A percentile compares a stretch with the other conserved stretches of the same genome.
These are phyloP conservation scores for Rhizopogon vesiculosus DNA, from an alignment of 768 basidiomycete species.

Conservation along the genomic window DNA sequence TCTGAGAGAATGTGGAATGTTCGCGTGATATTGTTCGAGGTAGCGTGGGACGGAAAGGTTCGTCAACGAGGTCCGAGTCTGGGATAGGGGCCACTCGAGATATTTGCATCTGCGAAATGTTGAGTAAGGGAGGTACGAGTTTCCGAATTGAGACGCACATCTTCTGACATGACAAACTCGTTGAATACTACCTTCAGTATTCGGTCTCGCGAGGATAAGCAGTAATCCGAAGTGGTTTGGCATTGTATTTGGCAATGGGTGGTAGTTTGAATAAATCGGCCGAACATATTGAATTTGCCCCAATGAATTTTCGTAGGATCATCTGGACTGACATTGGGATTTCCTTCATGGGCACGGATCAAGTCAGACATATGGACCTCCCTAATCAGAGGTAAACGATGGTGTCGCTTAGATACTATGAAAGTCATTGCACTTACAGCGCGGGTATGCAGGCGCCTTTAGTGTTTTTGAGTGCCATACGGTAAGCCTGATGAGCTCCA, in stretches of 20 bases:
- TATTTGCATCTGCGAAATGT: constrained; percentile 53
- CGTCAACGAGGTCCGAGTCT: constrained; percentile 34
- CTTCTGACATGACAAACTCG: constrained; percentile 60
- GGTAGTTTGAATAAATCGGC: constrained; percentile 75
- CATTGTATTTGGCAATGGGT: constrained; percentile 77
- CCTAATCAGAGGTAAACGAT: constrained; percentile 34
- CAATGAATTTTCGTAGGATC: constrained; percentile 82
- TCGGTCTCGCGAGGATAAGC: constrained; percentile 50
- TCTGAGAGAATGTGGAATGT: constrained; percentile 25
- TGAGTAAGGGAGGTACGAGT: neutral
- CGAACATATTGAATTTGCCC: constrained; percentile 95
- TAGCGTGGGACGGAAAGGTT: constrained; percentile 31
- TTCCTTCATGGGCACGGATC: constrained; percentile 82
- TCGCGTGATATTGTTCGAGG: constrained; percentile 29
- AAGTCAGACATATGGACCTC: constrained; percentile 91
- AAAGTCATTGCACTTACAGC: constrained; percentile 41
- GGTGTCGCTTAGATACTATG: neutral
- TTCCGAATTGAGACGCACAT: constrained; percentile 38
- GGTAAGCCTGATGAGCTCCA: constrained; percentile 86
- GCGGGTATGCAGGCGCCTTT: constrained; percentile 87
- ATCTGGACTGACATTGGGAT: constrained; percentile 62
- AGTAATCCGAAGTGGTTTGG: constrained; percentile 52
- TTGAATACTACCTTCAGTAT: constrained; percentile 54
- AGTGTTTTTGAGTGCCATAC: constrained; percentile 80
- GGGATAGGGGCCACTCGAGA: constrained; percentile 55